Conservation (phyloP, 1,139 yeast species). For the Candida tropicalis region DNA sequence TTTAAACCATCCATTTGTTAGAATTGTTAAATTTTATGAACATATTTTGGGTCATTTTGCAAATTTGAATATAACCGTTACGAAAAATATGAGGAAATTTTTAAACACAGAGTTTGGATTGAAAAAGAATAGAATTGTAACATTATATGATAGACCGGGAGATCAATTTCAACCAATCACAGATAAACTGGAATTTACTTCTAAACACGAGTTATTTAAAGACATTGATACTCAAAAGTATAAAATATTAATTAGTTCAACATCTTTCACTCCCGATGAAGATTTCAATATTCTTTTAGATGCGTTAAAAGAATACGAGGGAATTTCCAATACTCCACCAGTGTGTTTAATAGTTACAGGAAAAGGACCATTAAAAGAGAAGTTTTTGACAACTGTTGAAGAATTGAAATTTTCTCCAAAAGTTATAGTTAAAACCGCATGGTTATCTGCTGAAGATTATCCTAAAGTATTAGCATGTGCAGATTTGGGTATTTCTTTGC, state of each 20-base stretch:
- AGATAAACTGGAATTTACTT: conserved; percentile 15
- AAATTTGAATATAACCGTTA: conserved; percentile 74
- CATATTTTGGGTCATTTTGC: conserved; percentile 57
- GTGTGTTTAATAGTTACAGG: conserved; percentile 83
- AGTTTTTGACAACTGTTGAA: conserved; percentile 50
- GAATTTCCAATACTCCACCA: conserved; percentile 40
- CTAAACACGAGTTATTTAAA: conserved; percentile 35
- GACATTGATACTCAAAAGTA: conserved; percentile 39
- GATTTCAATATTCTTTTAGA: conserved; percentile 72
- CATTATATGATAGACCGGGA: conserved; percentile 78
- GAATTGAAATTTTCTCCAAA: conserved; percentile 44
- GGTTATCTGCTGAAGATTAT: conserved; percentile 83
- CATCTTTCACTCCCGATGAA: conserved; percentile 96
- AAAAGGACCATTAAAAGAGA: conserved; percentile 77
- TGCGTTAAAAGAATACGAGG: conserved; percentile 66
- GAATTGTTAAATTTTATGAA: conserved; percentile 60
- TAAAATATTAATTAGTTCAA: conserved; percentile 75
- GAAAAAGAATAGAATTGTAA: conserved; percentile 33
- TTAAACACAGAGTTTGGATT: conserved; percentile 59
- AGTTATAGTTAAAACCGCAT: conserved; percentile 62
- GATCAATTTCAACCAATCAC: conserved; percentile 57
- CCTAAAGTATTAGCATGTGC: conserved; percentile 76
- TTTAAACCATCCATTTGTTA: conserved; percentile 63
- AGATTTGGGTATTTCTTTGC: conserved; percentile 88
- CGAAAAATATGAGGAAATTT: conserved; percentile 68